Conservation (phyloP, 768 basidiomycete species). For the Podaxis rugospora region DNA sequence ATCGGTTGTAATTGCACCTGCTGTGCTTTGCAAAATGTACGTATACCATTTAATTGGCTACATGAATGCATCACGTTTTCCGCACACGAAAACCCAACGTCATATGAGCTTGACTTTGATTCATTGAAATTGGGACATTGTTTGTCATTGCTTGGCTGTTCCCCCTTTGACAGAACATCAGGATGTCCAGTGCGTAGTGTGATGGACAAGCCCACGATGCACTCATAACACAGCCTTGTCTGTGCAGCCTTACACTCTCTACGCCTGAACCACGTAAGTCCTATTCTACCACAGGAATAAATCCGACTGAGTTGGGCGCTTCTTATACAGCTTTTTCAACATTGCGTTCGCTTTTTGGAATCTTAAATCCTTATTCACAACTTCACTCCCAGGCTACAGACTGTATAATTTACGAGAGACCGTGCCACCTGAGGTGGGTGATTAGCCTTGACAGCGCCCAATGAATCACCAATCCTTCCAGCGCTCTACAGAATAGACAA, state of each 20-base stretch:
- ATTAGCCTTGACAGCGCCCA: not conserved
- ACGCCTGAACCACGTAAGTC: not conserved
- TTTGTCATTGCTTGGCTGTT: not conserved
- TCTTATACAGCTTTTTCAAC: not conserved
- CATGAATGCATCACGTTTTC: not conserved
- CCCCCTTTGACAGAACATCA: not conserved
- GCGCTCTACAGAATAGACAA: not conserved
- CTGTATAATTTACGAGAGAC: not conserved
- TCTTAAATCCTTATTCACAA: not conserved
- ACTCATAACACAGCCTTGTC: conserved; percentile 1
- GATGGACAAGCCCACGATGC: conserved; percentile 5
- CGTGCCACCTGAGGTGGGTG: not conserved
- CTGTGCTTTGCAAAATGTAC: not conserved
- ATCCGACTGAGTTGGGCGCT: not conserved
- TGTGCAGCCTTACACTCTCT: not conserved
- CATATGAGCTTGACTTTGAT: no score
- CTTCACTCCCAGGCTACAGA: not conserved
- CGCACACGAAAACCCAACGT: no score
- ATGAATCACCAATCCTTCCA: not conserved
- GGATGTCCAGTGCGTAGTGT: not conserved
- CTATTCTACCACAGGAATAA: not conserved
- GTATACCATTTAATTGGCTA: not conserved
- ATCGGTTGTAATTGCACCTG: no score
- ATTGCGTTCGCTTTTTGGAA: not conserved
- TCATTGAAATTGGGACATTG: not conserved